Evolutionary conservation across 345 rosid species (phyloP).

Genomic region (Cardamine resedifolia): DNA sequence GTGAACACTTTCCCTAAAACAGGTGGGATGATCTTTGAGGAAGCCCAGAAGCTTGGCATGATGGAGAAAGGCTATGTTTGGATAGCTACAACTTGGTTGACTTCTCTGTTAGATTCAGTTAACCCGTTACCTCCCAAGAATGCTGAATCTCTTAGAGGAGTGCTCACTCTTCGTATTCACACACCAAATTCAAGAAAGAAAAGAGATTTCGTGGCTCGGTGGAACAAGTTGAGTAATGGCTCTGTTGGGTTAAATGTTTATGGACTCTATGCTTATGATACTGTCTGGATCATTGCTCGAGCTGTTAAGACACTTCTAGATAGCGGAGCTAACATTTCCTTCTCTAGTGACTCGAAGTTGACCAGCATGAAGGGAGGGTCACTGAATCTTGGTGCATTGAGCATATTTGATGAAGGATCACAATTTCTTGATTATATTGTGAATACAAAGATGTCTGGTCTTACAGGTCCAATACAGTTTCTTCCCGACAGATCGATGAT

Average conservation of each 20-base stretch:
- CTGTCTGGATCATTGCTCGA: slow-evolving; percentile 85
- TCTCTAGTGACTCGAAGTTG: slow-evolving; percentile 61
- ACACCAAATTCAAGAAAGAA: slow-evolving; percentile 63
- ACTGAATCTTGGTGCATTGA: slow-evolving; percentile 69
- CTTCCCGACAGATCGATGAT: slow-evolving; percentile 53
- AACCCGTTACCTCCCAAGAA: slow-evolving; percentile 36
- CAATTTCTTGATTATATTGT: slow-evolving; percentile 54
- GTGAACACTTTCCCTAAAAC: slow-evolving; percentile 54
- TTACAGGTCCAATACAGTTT: slow-evolving; percentile 67
- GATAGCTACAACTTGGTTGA: slow-evolving; percentile 83
- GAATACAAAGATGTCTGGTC: slow-evolving; percentile 69
- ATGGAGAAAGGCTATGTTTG: slow-evolving; percentile 77
- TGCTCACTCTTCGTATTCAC: slow-evolving; percentile 69
- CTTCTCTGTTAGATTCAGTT: slow-evolving; percentile 68
- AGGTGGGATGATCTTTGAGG: slow-evolving; percentile 61
- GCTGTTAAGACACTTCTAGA: slow-evolving; percentile 68
- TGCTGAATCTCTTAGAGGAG: slow-evolving; percentile 54
- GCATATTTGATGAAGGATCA: slow-evolving; percentile 70
- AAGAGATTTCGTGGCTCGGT: slow-evolving; percentile 55
- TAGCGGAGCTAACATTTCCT: slow-evolving; percentile 66
- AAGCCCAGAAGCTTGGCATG: slow-evolving; percentile 81
- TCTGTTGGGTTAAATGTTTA: slow-evolving; percentile 70
- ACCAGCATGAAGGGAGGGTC: slow-evolving; percentile 47
- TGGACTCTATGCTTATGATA: slow-evolving; percentile 83
- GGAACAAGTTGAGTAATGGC: slow-evolving; percentile 72